phyloP scores from a whole-genome alignment of 371 early-diverging fungal genomes.

The Mortierella sp. region DNA sequence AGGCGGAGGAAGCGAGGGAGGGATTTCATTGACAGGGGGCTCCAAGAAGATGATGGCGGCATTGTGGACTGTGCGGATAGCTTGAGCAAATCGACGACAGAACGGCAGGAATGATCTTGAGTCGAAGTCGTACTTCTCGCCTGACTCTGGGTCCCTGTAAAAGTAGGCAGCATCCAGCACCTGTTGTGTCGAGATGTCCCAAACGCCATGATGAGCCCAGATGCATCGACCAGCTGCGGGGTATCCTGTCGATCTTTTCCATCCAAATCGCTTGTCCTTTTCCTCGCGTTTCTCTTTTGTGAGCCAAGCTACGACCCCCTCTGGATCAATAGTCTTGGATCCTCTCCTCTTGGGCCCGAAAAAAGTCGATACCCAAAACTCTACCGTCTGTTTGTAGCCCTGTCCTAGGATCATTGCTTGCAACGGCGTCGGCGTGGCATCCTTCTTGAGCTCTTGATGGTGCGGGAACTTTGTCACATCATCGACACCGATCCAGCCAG shows the following conservation, averaged over 20 bases:
- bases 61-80: constrained; percentile 60
- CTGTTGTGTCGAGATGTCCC: constrained; percentile 59
- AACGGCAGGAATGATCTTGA: constrained; percentile 68
- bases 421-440: constrained; percentile 70
- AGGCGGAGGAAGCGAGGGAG: constrained; percentile 62
- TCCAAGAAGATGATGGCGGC: constrained; percentile 75
- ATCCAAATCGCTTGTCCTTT: constrained; percentile 59
- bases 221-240: constrained; percentile 66
- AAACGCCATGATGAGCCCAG: constrained; percentile 78
- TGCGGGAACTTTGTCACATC: constrained; percentile 63
- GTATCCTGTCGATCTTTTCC: constrained; percentile 60
- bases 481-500: constrained; percentile 68
- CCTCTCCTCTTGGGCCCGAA: constrained; percentile 66
- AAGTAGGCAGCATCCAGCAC: constrained; percentile 69
- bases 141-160: constrained; percentile 58
- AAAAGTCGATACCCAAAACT: constrained; percentile 67
- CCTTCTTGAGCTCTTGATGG: constrained; percentile 66
- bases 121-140: constrained; percentile 57
- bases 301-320: constrained; percentile 66
- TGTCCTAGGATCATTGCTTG: constrained; percentile 74
- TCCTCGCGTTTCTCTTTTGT: constrained; percentile 43
- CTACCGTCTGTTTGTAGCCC: constrained; percentile 66
- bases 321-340: constrained; percentile 60
- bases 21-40: constrained; percentile 70
- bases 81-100: constrained; percentile 56